Percentiles rank a stretch among this genome's conserved stretches.
phyloP scores from a whole-genome alignment of 2,329 filamentous ascomycete species.

The Pseudocercospora pini-densiflorae region DNA sequence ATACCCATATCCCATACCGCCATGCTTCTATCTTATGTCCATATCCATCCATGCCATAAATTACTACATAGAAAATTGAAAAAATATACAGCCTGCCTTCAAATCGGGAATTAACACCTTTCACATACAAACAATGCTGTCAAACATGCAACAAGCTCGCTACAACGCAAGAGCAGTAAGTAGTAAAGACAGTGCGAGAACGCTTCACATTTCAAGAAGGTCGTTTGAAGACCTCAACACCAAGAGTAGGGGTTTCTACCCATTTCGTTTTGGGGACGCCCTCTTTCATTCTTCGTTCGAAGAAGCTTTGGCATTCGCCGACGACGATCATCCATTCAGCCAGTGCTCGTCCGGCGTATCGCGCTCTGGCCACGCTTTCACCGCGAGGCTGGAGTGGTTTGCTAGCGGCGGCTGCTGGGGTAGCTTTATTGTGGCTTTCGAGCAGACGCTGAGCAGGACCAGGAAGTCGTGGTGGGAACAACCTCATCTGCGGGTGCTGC shows the following conservation, averaged over 20 bases:
- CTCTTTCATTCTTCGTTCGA: conserved; percentile 75
- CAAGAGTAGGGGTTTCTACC: conserved; percentile 70
- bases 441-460: conserved; percentile 70
- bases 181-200: not conserved
- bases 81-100: not conserved
- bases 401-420: conserved; percentile 2
- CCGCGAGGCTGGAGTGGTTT: conserved; percentile 42
- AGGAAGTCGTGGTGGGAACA: conserved; percentile 71
- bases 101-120: not conserved
- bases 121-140: not conserved
- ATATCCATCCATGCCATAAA: not conserved
- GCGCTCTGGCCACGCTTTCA: conserved; percentile 48
- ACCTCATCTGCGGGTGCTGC: conserved; percentile 62
- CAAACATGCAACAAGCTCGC: not conserved
- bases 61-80: too few relatives aligned
- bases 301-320: conserved; percentile 79
- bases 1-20: conserved; percentile 2
- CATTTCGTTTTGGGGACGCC: conserved; percentile 68
- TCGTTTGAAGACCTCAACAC: conserved; percentile 63
- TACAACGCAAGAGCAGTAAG: not conserved
- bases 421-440: conserved; percentile 41
- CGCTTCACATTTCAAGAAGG: conserved; percentile 24
- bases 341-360: conserved; percentile 72
- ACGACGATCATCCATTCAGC: conserved; percentile 80
- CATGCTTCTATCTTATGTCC: conserved; percentile 7